Conservation (phyloP, 2,329 filamentous ascomycete genomes). For the Paecilomyces niveus region DNA sequence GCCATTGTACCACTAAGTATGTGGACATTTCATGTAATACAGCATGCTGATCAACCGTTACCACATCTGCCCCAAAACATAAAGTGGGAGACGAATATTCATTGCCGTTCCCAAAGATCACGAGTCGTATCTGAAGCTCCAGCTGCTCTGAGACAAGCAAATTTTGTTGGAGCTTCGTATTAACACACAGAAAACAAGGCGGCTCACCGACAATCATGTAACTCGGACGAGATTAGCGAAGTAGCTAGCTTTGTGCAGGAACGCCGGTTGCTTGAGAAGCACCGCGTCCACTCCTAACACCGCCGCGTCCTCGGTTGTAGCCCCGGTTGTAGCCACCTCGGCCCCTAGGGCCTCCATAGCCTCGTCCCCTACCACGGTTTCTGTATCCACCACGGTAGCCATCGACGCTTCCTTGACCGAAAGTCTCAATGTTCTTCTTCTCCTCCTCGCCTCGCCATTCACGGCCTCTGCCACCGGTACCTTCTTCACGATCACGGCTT, state of each 20-base stretch:
- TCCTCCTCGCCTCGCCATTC: conserved; percentile 92
- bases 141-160: neutral
- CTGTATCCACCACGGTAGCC: conserved; percentile 75
- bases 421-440: conserved; percentile 94
- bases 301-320: conserved; percentile 34
- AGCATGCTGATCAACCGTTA: neutral
- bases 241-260: conserved; percentile 23
- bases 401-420: conserved; percentile 93
- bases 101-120: neutral
- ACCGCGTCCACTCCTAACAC: conserved; percentile 29
- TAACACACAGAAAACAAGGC: neutral
- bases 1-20: neutral
- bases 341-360: conserved; percentile 39
- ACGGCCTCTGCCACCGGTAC: conserved; percentile 59
- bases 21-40: neutral
- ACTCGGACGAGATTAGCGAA: neutral
- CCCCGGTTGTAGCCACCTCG: conserved; percentile 41
- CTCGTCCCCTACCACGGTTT: conserved; percentile 56
- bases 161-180: neutral
- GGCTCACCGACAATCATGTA: neutral
- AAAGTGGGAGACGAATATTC: neutral
- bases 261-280: conserved; percentile 33
- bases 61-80: neutral
- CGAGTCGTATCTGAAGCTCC: neutral
- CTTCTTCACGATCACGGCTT: conserved; percentile 77